Conservation (phyloP, 2,329 filamentous ascomycete genomes). For the Nigrospora sphaerica region DNA sequence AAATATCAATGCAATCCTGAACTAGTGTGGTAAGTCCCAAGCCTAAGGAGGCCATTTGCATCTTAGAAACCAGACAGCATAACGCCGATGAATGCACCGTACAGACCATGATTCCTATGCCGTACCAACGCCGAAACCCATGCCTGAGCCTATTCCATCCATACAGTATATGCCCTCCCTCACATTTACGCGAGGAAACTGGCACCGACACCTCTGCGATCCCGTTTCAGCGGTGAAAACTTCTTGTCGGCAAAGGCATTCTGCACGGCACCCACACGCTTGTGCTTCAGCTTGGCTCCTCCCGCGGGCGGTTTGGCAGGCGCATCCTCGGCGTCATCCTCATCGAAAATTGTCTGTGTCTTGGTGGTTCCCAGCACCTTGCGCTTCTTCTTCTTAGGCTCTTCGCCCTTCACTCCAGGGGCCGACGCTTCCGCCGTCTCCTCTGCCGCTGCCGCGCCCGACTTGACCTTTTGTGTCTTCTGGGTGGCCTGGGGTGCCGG, state of each 20-base stretch:
- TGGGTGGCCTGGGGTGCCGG: conserved; percentile 8
- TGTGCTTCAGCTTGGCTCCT: conserved; percentile 20
- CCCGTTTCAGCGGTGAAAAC: conserved; percentile 69
- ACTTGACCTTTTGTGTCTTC: conserved; percentile 22
- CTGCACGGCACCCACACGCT: conserved; percentile 30
- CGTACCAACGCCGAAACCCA: too few relatives aligned
- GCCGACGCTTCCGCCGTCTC: conserved; percentile 16
- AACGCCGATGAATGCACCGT: too few relatives aligned
- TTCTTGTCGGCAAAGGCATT: conserved; percentile 42
- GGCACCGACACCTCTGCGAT: conserved; percentile 54
- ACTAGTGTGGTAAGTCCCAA: too few relatives aligned
- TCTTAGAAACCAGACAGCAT: too few relatives aligned
- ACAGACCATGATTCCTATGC: too few relatives aligned
- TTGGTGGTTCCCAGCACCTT: conserved; percentile 61
- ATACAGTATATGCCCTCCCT: too few relatives aligned
- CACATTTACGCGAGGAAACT: conserved; percentile 46
- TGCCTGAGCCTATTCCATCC: too few relatives aligned
- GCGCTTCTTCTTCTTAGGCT: conserved; percentile 61
- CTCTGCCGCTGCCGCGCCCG: conserved; percentile 17
- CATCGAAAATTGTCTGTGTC: conserved; percentile 66
- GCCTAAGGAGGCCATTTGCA: too few relatives aligned
- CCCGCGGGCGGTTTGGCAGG: conserved; percentile 19
- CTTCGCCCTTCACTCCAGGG: conserved; percentile 19
- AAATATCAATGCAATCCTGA: too few relatives aligned
- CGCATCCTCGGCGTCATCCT: conserved; percentile 52